These are phyloP conservation scores for Coemansia sp. DNA, from an alignment of 192 early-diverging fungal genomes.

Conservation along the genomic window DNA sequence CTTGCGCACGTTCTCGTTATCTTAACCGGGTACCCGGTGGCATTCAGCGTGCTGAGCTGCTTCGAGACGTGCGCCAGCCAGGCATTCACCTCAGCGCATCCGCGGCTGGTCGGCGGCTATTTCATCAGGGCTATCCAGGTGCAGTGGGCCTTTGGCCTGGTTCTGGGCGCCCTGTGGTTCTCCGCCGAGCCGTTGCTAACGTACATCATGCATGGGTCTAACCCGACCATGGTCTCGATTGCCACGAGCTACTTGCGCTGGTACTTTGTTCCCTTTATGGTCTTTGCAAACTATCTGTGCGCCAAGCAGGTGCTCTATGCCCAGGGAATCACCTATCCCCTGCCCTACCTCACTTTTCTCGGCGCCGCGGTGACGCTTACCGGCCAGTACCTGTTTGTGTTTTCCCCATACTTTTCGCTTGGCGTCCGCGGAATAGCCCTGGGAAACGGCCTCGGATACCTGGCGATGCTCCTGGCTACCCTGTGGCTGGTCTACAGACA, in stretches of 20 bases:
- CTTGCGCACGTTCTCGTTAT: slow-evolving; percentile 72
- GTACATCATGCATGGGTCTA: slow-evolving; percentile 18
- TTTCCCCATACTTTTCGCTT: slow-evolving; percentile 50
- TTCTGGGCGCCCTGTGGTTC: slow-evolving; percentile 39
- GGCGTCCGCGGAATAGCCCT: slow-evolving; percentile 71
- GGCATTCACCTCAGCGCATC: slow-evolving; percentile 56
- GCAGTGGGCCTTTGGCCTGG: slow-evolving; percentile 40
- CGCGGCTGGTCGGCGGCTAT: slow-evolving; percentile 47
- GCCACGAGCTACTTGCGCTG: slow-evolving; percentile 42
- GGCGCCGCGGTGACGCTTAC: slow-evolving; percentile 27
- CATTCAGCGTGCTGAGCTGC: slow-evolving; percentile 68
- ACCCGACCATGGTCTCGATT: slow-evolving; percentile 8
- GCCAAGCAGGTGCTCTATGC: slow-evolving; percentile 43
- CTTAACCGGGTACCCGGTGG: slow-evolving; percentile 68
- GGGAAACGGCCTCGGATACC: slow-evolving; percentile 59
- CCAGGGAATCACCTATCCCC: slow-evolving; percentile 47
- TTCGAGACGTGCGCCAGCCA: slow-evolving; percentile 76
- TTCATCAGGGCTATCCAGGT: slow-evolving; percentile 39
- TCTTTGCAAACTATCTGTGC: slow-evolving; percentile 29
- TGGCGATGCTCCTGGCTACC: slow-evolving; percentile 57
- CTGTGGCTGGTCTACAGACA: slow-evolving; percentile 50
- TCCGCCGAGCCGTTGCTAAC: slow-evolving; percentile 19
- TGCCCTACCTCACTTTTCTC: slow-evolving; percentile 42
- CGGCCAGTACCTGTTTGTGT: slow-evolving; percentile 43
- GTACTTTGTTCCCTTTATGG: slow-evolving; percentile 49